Evolutionary conservation across 2,329 filamentous ascomycete genomes (phyloP).

Genomic region (Beauveria asiatica): DNA sequence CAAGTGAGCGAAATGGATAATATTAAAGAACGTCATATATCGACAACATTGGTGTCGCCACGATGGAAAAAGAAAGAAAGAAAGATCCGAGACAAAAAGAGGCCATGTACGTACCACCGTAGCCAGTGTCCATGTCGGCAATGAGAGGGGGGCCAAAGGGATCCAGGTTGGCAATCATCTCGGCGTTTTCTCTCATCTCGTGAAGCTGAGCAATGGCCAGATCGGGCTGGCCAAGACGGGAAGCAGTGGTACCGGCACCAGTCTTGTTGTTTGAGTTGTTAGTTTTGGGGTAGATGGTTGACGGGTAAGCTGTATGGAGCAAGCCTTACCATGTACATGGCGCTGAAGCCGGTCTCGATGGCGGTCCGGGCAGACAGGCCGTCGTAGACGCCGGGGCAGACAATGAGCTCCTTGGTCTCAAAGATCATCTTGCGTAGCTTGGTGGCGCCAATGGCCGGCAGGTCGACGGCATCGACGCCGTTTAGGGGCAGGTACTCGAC

Average conservation of each 20-base stretch:
- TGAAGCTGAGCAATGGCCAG: conserved; percentile 53
- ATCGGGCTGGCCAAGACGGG: conserved; percentile 53
- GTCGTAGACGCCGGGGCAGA: conserved; percentile 61
- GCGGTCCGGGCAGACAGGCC: conserved; percentile 58
- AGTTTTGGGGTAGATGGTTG: background rate
- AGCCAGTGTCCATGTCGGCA: conserved; percentile 52
- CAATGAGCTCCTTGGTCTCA: conserved; percentile 35
- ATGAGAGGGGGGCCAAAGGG: conserved; percentile 48
- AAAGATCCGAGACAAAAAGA: no score
- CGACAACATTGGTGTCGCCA: background rate
- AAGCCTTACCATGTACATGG: conserved; percentile 56
- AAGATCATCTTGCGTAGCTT: conserved; percentile 33
- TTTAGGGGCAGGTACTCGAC: conserved; percentile 12
- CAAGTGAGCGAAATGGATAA: background rate
- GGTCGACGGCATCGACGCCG: conserved; percentile 10
- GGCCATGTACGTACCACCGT: conserved; percentile 32
- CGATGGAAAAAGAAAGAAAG: no score
- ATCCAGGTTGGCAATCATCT: conserved; percentile 54
- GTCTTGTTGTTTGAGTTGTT: conserved; percentile 36
- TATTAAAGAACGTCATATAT: background rate
- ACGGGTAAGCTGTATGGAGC: background rate
- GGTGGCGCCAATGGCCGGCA: conserved; percentile 20
- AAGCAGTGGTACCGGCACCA: conserved; percentile 54
- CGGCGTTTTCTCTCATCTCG: conserved; percentile 55
- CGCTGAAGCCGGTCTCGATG: conserved; percentile 51